Evolutionary conservation across 1,284 basidiomycete species (phyloP).

Genomic region (Ceratobasidium sp.): DNA sequence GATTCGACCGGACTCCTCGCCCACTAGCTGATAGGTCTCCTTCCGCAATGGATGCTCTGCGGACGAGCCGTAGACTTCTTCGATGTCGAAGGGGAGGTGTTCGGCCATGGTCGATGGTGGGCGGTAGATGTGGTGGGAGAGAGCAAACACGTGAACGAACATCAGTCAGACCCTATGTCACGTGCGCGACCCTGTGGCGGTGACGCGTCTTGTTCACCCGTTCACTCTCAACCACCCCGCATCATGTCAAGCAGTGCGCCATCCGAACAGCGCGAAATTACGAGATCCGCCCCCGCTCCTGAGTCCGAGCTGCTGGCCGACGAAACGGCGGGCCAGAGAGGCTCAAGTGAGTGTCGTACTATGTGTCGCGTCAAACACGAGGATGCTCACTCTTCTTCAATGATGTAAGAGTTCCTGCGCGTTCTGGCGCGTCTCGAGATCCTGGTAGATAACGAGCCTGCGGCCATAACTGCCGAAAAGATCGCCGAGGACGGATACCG

Average conservation of each 20-base stretch:
- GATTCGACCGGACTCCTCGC: too few relatives aligned
- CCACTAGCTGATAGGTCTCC: not conserved
- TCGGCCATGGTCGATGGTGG: not conserved
- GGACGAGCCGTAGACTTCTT: not conserved
- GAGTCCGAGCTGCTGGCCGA: not conserved
- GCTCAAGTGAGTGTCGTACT: too few relatives aligned
- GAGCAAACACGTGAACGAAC: too few relatives aligned
- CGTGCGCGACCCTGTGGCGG: not conserved
- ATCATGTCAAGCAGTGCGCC: not conserved
- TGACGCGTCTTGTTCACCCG: not conserved
- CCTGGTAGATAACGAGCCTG: not conserved
- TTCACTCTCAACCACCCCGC: not conserved
- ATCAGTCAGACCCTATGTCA: conserved; percentile 3
- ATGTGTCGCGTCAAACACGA: not conserved
- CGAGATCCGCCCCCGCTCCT: not conserved
- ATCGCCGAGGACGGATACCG: not conserved
- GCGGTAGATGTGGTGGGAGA: not conserved
- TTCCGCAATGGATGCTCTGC: not conserved
- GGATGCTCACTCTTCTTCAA: too few relatives aligned
- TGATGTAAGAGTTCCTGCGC: too few relatives aligned
- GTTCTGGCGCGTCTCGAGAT: not conserved
- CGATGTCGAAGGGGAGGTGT: not conserved
- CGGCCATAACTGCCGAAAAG: not conserved
- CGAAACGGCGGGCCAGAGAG: not conserved
- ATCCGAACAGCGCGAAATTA: not conserved